These are phyloP conservation scores for Circinella minor DNA, from an alignment of 371 early-diverging fungal species.

Conservation along the genomic window DNA sequence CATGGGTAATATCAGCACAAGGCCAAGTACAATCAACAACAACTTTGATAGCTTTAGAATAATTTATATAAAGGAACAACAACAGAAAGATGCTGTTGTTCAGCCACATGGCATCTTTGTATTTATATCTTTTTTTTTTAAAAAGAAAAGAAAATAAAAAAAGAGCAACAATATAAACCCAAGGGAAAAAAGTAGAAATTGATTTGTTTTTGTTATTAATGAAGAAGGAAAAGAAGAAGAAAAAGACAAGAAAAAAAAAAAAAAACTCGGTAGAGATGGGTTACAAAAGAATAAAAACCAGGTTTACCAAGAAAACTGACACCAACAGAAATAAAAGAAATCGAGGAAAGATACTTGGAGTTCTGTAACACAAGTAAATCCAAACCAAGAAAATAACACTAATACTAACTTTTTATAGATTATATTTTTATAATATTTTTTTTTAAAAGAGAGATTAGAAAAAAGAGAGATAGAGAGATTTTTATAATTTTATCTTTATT, in stretches of 20 bases:
- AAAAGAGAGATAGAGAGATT: too few relatives aligned
- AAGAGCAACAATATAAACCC: neutral
- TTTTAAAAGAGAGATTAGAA: too few relatives aligned
- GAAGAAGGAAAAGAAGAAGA: neutral
- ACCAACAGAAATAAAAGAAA: slow-evolving; percentile 7
- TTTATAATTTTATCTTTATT: too few relatives aligned
- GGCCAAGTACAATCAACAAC: slow-evolving; percentile 35
- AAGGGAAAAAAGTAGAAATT: neutral
- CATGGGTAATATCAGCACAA: slow-evolving; percentile 21
- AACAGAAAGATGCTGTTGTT: slow-evolving; percentile 1
- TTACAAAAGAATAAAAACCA: neutral
- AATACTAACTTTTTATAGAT: neutral
- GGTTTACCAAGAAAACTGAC: slow-evolving; percentile 1
- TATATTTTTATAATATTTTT: too few relatives aligned
- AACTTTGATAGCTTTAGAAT: slow-evolving; percentile 12
- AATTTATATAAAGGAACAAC: neutral
- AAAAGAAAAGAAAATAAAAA: neutral
- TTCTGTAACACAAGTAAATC: neutral
- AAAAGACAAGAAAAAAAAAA: neutral
- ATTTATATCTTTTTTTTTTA: neutral
- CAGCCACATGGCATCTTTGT: slow-evolving; percentile 14
- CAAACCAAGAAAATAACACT: neutral
- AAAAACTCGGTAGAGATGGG: neutral
- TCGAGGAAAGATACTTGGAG: slow-evolving; percentile 4
- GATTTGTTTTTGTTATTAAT: neutral